A percentile compares a stretch with the other conserved stretches of the same genome.
These are phyloP conservation scores for Mycena galopus DNA, from an alignment of 768 basidiomycete species.

Conservation along the genomic window DNA sequence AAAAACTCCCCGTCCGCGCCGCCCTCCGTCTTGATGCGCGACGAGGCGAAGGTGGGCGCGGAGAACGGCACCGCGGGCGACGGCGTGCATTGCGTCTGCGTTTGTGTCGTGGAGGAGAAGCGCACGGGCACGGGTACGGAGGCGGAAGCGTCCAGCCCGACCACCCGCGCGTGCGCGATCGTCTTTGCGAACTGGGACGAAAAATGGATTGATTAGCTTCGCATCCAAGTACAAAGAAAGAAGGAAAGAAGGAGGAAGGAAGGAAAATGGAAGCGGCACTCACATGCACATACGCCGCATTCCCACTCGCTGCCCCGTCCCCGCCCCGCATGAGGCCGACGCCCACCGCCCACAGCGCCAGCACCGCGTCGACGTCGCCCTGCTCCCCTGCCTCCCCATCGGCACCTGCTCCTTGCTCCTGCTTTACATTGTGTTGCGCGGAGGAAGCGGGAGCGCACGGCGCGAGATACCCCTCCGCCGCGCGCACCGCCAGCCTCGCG, in stretches of 20 bases:
- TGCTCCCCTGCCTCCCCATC: background rate
- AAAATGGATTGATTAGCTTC: too few relatives aligned
- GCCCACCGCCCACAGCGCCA: slow-evolving; percentile 31
- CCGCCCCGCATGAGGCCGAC: slow-evolving; percentile 7
- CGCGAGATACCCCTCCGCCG: slow-evolving; percentile 28
- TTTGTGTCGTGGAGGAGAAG: background rate
- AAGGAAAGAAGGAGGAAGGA: background rate
- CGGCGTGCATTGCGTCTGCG: too few relatives aligned
- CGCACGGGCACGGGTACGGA: background rate
- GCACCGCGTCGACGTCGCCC: slow-evolving; percentile 26
- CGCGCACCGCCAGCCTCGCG: slow-evolving; percentile 8
- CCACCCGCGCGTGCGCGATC: slow-evolving; percentile 26
- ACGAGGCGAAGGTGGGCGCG: too few relatives aligned
- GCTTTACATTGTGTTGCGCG: background rate
- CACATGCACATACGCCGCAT: slow-evolving; percentile 32
- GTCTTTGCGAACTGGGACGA: slow-evolving; percentile 35
- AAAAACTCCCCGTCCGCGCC: too few relatives aligned
- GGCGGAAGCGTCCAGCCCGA: slow-evolving; percentile 2
- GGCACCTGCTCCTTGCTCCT: background rate
- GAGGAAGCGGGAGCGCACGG: background rate
- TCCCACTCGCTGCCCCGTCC: too few relatives aligned
- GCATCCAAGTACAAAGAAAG: background rate
- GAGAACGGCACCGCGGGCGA: too few relatives aligned
- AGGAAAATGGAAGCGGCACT: slow-evolving; percentile 5
- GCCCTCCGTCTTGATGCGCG: background rate